These are phyloP conservation scores for Podila minutissima DNA, from an alignment of 192 early-diverging fungal species.

Conservation along the genomic window DNA sequence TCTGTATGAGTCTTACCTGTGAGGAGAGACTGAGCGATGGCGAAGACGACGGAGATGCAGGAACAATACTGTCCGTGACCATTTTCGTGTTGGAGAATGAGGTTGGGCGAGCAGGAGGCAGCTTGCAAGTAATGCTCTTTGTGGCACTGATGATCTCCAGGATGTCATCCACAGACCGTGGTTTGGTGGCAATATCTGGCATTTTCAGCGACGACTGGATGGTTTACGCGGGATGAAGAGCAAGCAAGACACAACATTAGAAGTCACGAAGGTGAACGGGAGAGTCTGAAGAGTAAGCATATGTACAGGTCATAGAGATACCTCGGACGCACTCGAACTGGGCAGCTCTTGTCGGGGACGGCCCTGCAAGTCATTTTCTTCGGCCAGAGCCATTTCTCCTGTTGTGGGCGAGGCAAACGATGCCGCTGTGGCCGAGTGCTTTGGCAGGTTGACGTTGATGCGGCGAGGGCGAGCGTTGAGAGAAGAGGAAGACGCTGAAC, in stretches of 20 bases:
- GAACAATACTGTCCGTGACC: background rate
- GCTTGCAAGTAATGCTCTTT: constrained; percentile 6
- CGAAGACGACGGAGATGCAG: background rate
- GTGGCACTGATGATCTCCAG: background rate
- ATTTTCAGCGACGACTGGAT: constrained; percentile 35
- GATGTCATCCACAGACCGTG: constrained; percentile 21
- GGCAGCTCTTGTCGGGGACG: constrained; percentile 20
- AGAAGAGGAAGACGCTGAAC: constrained; percentile 3
- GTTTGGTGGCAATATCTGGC: constrained; percentile 39
- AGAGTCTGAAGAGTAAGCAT: background rate
- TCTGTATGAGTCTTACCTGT: constrained; percentile 11
- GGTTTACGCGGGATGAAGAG: background rate
- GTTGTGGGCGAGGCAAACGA: constrained; percentile 8
- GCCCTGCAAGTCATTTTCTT: constrained; percentile 9
- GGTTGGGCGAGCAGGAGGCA: constrained; percentile 7
- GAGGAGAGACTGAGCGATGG: constrained; percentile 8
- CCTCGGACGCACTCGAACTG: constrained; percentile 30
- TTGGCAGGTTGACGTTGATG: constrained; percentile 34
- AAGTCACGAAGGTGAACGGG: background rate
- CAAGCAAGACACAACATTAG: background rate
- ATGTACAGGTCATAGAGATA: background rate
- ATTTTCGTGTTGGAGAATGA: constrained; percentile 10
- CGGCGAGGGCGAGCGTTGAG: constrained; percentile 22
- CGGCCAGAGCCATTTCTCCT: background rate
- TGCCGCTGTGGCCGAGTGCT: constrained; percentile 10